Conservation (phyloP, 2,329 filamentous ascomycete genomes). For the Venturia pyrina region DNA sequence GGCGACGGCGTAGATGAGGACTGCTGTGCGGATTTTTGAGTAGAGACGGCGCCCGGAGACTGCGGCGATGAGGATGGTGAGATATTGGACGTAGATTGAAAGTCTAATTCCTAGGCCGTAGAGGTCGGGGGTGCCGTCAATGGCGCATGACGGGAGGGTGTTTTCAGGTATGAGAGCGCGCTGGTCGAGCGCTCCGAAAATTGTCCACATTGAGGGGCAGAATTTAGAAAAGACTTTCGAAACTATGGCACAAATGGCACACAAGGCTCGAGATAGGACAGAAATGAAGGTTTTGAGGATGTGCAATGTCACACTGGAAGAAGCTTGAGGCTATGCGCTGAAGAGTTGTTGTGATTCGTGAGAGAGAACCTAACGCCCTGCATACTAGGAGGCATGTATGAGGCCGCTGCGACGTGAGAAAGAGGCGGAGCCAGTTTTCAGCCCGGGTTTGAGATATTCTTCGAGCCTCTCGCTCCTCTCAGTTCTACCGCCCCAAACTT, state of each 20-base stretch:
- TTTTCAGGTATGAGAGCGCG: neutral
- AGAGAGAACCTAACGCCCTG: neutral
- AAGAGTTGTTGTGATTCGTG: neutral
- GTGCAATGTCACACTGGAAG: no score
- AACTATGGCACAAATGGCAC: neutral
- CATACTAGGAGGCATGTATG: no score
- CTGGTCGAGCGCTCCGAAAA: neutral
- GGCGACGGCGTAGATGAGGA: neutral
- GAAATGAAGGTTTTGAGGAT: neutral
- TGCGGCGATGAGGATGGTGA: slow-evolving; percentile 2
- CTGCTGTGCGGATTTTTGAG: neutral
- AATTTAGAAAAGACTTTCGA: neutral
- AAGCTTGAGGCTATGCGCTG: neutral
- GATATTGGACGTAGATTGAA: slow-evolving; percentile 3
- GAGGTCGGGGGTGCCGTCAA: neutral
- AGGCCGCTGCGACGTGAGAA: neutral
- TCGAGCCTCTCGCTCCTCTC: neutral
- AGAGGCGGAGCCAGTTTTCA: neutral
- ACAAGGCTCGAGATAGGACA: neutral
- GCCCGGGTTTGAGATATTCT: neutral
- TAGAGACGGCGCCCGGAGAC: slow-evolving; percentile 1
- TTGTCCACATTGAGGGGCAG: neutral
- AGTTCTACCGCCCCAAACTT: neutral
- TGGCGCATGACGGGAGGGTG: neutral
- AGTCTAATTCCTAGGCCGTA: neutral